phyloP scores from a whole-genome alignment of 345 rosid species.

The Moringa oleifera region DNA sequence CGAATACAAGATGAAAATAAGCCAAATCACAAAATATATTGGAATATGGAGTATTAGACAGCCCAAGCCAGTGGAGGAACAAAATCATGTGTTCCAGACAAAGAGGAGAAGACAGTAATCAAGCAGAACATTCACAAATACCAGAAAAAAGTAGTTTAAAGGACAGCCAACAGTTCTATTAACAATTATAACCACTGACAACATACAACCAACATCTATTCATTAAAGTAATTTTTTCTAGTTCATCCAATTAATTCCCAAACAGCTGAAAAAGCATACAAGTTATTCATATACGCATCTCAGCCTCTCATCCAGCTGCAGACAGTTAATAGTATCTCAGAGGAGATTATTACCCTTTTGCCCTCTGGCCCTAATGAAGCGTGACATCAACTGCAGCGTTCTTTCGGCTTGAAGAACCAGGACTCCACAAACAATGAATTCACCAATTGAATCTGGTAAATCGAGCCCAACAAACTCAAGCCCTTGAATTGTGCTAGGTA shows the following conservation, averaged over 20 bases:
- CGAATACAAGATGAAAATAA: conserved; percentile 4
- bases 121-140: no score
- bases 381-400: conserved; percentile 56
- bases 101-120: no score
- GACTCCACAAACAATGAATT: conserved; percentile 70
- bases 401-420: conserved; percentile 81
- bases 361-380: conserved; percentile 82
- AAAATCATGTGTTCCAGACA: no score
- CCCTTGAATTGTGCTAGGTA: conserved; percentile 69
- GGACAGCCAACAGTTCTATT: no score
- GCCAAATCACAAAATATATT: neutral
- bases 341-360: conserved; percentile 54
- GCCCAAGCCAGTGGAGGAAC: no score
- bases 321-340: neutral
- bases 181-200: no score
- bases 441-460: conserved; percentile 90
- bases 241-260: neutral
- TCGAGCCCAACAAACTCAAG: conserved; percentile 93
- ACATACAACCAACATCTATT: no score
- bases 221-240: neutral
- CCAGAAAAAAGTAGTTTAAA: no score
- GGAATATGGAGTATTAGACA: neutral
- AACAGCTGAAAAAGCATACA: neutral
- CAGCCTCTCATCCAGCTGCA: neutral
- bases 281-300: neutral